These are phyloP conservation scores for Didymella lethalis DNA, from an alignment of 2,329 filamentous ascomycete genomes.

Conservation along the genomic window DNA sequence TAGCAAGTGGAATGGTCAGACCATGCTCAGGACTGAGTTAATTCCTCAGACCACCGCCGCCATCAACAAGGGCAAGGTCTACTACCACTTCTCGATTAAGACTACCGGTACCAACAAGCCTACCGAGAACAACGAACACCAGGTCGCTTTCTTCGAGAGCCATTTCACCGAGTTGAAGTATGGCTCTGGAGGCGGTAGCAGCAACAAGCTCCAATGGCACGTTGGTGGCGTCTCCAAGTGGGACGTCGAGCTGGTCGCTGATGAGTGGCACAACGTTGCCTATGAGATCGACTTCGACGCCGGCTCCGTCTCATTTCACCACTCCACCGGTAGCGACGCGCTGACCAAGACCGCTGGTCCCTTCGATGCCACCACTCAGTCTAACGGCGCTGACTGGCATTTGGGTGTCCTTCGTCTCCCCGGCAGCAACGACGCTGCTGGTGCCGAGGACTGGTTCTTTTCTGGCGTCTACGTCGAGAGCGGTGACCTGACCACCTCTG, in stretches of 20 bases:
- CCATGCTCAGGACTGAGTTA: conserved; percentile 75
- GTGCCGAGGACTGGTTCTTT: conserved; percentile 73
- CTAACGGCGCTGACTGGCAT: conserved; percentile 76
- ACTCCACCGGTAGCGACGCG: conserved; percentile 68
- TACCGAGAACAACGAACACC: conserved; percentile 69
- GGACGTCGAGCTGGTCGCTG: conserved; percentile 67
- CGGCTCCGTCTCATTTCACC: conserved; percentile 71
- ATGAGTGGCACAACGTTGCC: conserved; percentile 77
- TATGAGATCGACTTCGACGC: conserved; percentile 74
- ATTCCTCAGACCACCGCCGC: conserved; percentile 73
- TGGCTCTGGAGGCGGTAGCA: conserved; percentile 59
- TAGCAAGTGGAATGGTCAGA: conserved; percentile 74
- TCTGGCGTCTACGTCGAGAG: conserved; percentile 75
- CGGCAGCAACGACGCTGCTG: conserved; percentile 60
- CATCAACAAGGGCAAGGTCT: conserved; percentile 71
- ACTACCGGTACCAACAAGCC: conserved; percentile 67
- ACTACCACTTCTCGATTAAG: conserved; percentile 76
- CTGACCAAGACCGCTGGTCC: conserved; percentile 67
- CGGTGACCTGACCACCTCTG: conserved; percentile 53
- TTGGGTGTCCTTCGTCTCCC: conserved; percentile 73
- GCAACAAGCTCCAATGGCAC: conserved; percentile 69
- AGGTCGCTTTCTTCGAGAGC: conserved; percentile 70
- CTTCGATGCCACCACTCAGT: conserved; percentile 66
- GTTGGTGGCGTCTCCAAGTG: conserved; percentile 68
- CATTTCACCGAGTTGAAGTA: conserved; percentile 80